These are phyloP conservation scores for Sporisorium reilianum DNA, from an alignment of 1,284 basidiomycete genomes.

Conservation along the genomic window DNA sequence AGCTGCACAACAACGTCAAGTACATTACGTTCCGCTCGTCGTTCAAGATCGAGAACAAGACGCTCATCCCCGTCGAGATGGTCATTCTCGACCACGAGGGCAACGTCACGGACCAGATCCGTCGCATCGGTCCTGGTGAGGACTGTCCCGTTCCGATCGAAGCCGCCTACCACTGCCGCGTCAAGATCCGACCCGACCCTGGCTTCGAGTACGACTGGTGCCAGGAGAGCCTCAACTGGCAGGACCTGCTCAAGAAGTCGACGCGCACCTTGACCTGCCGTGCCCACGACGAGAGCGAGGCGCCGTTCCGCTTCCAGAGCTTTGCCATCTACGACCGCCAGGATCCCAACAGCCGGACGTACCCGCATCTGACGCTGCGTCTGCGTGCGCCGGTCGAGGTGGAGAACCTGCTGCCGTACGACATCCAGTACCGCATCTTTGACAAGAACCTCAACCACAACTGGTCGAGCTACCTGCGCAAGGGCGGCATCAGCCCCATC, in stretches of 20 bases:
- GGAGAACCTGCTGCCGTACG: constrained; percentile 95
- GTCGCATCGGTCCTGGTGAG: constrained; percentile 90
- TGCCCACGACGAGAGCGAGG: constrained; percentile 83
- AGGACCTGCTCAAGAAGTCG: constrained; percentile 82
- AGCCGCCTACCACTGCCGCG: constrained; percentile 83
- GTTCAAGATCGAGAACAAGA: constrained; percentile 91
- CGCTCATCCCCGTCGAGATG: constrained; percentile 91
- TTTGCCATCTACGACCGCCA: constrained; percentile 84
- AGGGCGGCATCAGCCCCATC: constrained; percentile 94
- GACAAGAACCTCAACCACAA: constrained; percentile 92
- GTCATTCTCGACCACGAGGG: constrained; percentile 88
- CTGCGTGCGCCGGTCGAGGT: constrained; percentile 96
- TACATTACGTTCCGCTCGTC: constrained; percentile 93
- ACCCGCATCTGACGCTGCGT: constrained; percentile 85
- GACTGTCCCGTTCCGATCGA: constrained; percentile 92
- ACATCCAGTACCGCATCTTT: constrained; percentile 92
- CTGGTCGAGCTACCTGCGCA: constrained; percentile 86
- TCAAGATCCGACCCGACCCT: constrained; percentile 92
- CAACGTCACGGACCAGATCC: constrained; percentile 81
- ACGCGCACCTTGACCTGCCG: constrained; percentile 87
- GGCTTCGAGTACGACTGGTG: constrained; percentile 97
- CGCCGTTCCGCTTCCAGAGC: constrained; percentile 94
- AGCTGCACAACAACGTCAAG: constrained; percentile 92
- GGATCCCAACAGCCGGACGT: constrained; percentile 74
- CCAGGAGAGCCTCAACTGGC: constrained; percentile 83